phyloP scores from a whole-genome alignment of 2,329 filamentous ascomycete genomes.

The Pseudohalonectria lignicola region DNA sequence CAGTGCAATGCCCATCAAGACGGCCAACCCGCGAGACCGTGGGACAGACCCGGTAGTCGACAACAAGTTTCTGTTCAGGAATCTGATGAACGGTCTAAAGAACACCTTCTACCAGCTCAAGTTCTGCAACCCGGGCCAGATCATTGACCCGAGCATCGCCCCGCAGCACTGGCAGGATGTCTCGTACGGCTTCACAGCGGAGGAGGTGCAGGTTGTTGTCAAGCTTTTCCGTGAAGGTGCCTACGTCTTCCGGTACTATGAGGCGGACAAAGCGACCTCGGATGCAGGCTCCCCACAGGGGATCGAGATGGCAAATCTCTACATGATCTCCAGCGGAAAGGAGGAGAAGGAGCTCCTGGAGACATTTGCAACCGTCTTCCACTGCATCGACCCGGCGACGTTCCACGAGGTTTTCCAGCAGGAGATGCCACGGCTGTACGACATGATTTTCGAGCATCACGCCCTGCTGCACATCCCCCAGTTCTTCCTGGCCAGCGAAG shows the following conservation, averaged over 20 bases:
- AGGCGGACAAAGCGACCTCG: conserved; percentile 55
- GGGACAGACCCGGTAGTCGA: conserved; percentile 85
- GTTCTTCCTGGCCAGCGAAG: conserved; percentile 97
- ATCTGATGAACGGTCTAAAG: conserved; percentile 88
- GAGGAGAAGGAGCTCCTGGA: conserved; percentile 97
- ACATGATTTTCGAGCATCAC: conserved; percentile 96
- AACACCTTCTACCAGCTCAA: conserved; percentile 94
- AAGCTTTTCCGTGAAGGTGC: conserved; percentile 96
- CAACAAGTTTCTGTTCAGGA: conserved; percentile 97
- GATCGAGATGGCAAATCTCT: conserved; percentile 88
- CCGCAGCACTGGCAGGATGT: conserved; percentile 92
- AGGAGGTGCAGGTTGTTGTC: conserved; percentile 92
- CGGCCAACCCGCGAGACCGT: conserved; percentile 79
- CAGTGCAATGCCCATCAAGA: conserved; percentile 90
- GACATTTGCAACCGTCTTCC: conserved; percentile 96
- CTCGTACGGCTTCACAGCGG: conserved; percentile 90
- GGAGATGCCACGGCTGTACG: conserved; percentile 91
- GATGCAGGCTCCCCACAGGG: conserved; percentile 53
- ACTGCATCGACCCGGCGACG: conserved; percentile 94
- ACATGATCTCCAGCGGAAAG: conserved; percentile 86
- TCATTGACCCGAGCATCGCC: conserved; percentile 66
- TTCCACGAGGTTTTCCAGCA: conserved; percentile 98
- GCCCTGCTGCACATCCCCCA: conserved; percentile 91
- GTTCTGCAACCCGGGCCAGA: conserved; percentile 67
- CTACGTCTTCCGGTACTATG: conserved; percentile 94